These are phyloP conservation scores for Sclerotinia borealis DNA, from an alignment of 2,329 filamentous ascomycete species.

Conservation along the genomic window DNA sequence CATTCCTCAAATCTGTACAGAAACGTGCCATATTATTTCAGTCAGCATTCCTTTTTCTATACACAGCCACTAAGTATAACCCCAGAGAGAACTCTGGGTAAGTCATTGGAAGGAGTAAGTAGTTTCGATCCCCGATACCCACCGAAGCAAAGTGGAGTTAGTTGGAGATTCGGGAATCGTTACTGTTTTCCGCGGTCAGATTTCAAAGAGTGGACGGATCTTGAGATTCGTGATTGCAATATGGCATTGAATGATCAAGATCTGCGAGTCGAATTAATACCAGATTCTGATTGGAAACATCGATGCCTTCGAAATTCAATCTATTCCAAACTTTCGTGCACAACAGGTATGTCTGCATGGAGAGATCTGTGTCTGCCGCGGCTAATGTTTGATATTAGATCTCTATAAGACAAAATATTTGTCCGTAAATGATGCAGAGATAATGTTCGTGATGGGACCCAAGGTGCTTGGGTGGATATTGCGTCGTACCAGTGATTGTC, in stretches of 20 bases:
- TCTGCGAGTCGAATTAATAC: background rate
- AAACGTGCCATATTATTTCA: background rate
- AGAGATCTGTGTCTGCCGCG: background rate
- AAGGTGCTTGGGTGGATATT: background rate
- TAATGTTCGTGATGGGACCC: background rate
- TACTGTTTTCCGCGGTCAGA: background rate
- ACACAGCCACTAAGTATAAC: background rate
- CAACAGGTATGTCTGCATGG: background rate
- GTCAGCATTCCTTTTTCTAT: background rate
- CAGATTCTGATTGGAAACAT: background rate
- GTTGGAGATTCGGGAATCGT: background rate
- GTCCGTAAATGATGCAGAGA: background rate
- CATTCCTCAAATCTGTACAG: background rate
- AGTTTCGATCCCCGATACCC: background rate
- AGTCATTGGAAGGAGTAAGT: background rate
- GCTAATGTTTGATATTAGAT: background rate
- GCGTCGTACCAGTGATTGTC: background rate
- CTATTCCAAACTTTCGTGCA: background rate
- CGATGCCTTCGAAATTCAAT: background rate
- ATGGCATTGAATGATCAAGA: background rate
- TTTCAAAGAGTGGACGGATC: background rate
- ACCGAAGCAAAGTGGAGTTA: background rate
- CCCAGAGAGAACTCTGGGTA: background rate
- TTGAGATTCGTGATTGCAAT: background rate
- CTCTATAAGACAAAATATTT: background rate